phyloP scores from a whole-genome alignment of 2,329 filamentous ascomycete species.

The Cercospora zeina region DNA sequence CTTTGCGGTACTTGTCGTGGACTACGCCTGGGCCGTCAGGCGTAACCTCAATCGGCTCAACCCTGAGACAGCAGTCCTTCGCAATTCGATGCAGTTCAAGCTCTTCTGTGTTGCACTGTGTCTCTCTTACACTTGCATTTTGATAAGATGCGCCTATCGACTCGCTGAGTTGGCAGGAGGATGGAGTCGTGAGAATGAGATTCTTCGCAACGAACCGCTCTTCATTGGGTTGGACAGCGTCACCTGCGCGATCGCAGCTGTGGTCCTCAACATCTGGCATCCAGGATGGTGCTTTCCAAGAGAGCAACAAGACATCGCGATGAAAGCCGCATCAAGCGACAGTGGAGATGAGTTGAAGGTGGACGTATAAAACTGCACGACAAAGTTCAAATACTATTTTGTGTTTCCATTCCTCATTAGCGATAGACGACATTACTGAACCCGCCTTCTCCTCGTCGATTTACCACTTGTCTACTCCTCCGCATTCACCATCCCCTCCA shows the following conservation, averaged over 20 bases:
- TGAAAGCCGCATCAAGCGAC: slow-evolving; percentile 12
- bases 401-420: neutral
- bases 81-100: slow-evolving; percentile 36
- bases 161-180: slow-evolving; percentile 37
- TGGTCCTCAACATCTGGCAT: slow-evolving; percentile 39
- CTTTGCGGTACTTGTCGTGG: slow-evolving; percentile 47
- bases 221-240: slow-evolving; percentile 42
- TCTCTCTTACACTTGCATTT: slow-evolving; percentile 33
- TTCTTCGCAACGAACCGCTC: slow-evolving; percentile 32
- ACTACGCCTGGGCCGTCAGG: slow-evolving; percentile 39
- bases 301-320: slow-evolving; percentile 22
- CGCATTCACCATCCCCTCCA: slow-evolving; percentile 38
- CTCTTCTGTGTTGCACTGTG: slow-evolving; percentile 35
- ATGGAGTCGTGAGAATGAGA: slow-evolving; percentile 31
- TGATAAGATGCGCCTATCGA: slow-evolving; percentile 36
- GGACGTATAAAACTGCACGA: neutral
- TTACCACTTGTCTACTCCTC: neutral
- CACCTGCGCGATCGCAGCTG: slow-evolving; percentile 33
- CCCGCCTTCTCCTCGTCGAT: neutral
- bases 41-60: slow-evolving; percentile 31
- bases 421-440: neutral
- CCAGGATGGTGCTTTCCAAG: slow-evolving; percentile 38
- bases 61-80: slow-evolving; percentile 39
- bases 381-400: neutral
- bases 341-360: slow-evolving; percentile 18